Base-by-base conservation (phyloP, 73 alveolate species). In the Urostyla sp. region DNA sequence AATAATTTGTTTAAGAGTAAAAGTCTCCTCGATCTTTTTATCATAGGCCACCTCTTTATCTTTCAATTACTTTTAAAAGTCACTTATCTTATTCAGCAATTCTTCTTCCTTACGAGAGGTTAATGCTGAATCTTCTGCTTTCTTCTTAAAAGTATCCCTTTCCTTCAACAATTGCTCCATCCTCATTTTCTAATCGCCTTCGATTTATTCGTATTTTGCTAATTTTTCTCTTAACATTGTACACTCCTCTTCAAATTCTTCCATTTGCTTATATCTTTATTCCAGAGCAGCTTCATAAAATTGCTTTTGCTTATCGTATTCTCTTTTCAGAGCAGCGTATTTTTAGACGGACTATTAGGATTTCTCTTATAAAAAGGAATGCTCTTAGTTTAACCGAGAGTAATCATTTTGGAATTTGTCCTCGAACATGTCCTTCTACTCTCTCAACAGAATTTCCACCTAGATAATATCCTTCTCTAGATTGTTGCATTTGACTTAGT, bases 1-100 rank as follows among this genome's bases (percentile, higher is more conserved):
- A 18, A 84, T 73, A 40, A 72, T 84, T 20, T 74, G 79, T 52
- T 75, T 84, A 0, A 84, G 38, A 13, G n/a, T 76, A 49, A 84
- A 84, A 73, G 58, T 84, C 36, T 84, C 92, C 43, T 84, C 92
- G 7, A 75, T 75, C 37, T 75, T 84, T 59, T 84, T 77, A 32
- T 84, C 92, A 21, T 72, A 60, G 43, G 36, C 26, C 2, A 18
- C 13, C n/a, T 84, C 88, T 51, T 58, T 75, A 27, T 84, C 87
- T 49, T 63, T 84, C 2, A 84, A 34, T 15, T 69, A 51, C 35
- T 37, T 26, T 30, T 72, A 40, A 26, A 84, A 26, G 28, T 84
- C 92, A 30, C 75, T 88, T 0, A 84, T n/a, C 53, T 51, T 59
- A 34, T 31, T 56, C 27, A 48, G 16, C 60, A 51, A 5, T n/a